Base-by-base conservation (phyloP, 805 yeast genomes). In the Spencermartinsiella europaea region DNA sequence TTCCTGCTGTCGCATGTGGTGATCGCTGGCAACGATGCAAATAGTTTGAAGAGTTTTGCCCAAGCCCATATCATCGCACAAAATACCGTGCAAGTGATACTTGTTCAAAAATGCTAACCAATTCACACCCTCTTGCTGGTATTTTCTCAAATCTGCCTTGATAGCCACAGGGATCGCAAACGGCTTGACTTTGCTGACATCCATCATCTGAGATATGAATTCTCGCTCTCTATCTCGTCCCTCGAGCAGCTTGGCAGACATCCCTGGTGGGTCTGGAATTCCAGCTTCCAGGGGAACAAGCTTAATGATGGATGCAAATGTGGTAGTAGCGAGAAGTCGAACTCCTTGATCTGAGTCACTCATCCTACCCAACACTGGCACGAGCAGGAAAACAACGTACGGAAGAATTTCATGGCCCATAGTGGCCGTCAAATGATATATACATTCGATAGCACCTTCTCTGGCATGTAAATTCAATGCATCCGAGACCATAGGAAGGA, bases 31-130 rank as follows among this genome's bases (percentile, higher is more conserved):
- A 45, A 93, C 89, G 55, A 95, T 91, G 68, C 99, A 93, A 60
- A 93, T 90, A 0, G 99, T 90, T 66, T 93, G 99, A 50, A 93
- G 73, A 0, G 99, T 93, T 64, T 93, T 93, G 44, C 99, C 99
- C 25, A 93, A 74, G 4, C 99, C 99, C 99, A 93, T 93, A 79
- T 93, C 99, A 64, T 93, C 99, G 79, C 99, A 93, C 41, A 93
- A 72, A 59, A 93, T 91, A 45, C 99, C 99, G 68, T 93, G 99
- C 44, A 93, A 71, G 64, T 91, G 96, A 62, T 93, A 93, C 59
- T 86, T 86, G 69, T 93, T 93, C 59, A 93, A 74, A 61, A 93
- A 93, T 5, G 96, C 96, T 45, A 93, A 73, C 99, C 99, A 93
- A 63, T 91, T 93, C 34, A 93, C 95, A 66, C 99, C 99, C 50